Evolutionary conservation across 2,329 filamentous ascomycete genomes (phyloP).

Genomic region (Chalaropsis ovoidea): DNA sequence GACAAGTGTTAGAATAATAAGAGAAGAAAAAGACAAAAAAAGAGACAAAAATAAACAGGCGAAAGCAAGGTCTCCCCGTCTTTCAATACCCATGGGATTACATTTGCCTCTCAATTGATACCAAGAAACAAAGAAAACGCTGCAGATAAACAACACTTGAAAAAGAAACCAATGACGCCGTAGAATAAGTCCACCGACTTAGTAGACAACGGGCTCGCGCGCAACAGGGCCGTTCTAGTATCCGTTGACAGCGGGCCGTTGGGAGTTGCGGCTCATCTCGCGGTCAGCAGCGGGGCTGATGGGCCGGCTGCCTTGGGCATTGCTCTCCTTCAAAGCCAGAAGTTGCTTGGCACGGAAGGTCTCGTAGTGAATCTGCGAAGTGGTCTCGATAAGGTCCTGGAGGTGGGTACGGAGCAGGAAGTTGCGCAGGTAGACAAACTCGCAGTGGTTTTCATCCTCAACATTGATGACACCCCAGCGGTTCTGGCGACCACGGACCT

Average conservation of each 20-base stretch:
- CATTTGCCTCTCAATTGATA: slow-evolving; percentile 14
- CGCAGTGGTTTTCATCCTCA: slow-evolving; percentile 98
- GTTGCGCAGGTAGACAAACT: slow-evolving; percentile 96
- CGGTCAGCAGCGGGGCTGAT: slow-evolving; percentile 92
- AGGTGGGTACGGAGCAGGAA: slow-evolving; percentile 97
- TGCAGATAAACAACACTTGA: slow-evolving; percentile 25
- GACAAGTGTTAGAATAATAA: slow-evolving; percentile 31
- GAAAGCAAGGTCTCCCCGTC: slow-evolving; percentile 5
- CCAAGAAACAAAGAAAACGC: slow-evolving; percentile 23
- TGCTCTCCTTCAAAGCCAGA: slow-evolving; percentile 94
- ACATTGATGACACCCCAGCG: slow-evolving; percentile 99
- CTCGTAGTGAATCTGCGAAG: slow-evolving; percentile 99
- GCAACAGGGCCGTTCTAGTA: slow-evolving; percentile 51
- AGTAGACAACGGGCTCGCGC: slow-evolving; percentile 18
- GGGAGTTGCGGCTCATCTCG: slow-evolving; percentile 91
- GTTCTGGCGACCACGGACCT: slow-evolving; percentile 96
- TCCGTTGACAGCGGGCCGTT: slow-evolving; percentile 97
- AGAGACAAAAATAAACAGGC: slow-evolving; percentile 22
- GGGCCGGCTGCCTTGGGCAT: slow-evolving; percentile 74
- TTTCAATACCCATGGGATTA: slow-evolving; percentile 9
- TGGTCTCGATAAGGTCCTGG: slow-evolving; percentile 97
- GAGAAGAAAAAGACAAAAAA: slow-evolving; percentile 35
- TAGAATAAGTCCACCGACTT: slow-evolving; percentile 7
- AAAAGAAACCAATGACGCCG: slow-evolving; percentile 19
- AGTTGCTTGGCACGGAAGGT: slow-evolving; percentile 99